Evolutionary conservation across 768 basidiomycete genomes (phyloP), one percentile per base, ranked within the genome.

Genomic region (Hebeloma cylindrosporum): DNA sequence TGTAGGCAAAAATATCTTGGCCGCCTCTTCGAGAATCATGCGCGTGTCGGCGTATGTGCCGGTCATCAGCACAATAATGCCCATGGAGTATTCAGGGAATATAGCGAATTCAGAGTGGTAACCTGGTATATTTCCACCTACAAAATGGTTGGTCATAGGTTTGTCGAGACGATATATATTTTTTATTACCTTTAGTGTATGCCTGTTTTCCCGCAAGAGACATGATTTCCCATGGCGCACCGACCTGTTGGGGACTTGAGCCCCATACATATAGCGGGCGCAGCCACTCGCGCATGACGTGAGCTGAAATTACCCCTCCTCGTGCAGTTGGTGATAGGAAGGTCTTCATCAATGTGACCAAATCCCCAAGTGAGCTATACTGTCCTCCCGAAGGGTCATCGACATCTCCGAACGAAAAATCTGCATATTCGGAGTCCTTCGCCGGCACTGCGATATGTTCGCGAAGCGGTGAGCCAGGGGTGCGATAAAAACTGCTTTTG

Each of bases 381-480:
- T 81, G 78, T 2, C 77, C 78, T 2, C 71, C 78, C 2, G 72
- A 54, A 2, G 77, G 64, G 45, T 77, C 74, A 48, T 56, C 57
- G 0, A 65, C 55, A 37, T 72, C 71, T 13, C 57, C 45, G 45
- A 77, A 66, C 39, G 66, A 62, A 9, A 57, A 52, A 41, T 77
- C 74, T 67, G 70, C 69, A 50, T 63, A 65, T 16, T 54, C 50
- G 8, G 71, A 54, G 42, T 63, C 46, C 2, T 67, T 33, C 3
- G 66, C 62, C 4, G 74, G 60, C 3, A 78, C 65, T 3, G 73
- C 75, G 16, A 80, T 50, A 10, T 65, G 53, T 7, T 56, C 56
- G 0, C 59, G 53, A 27, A 65, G 53, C 7, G 50, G 27, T n/a
- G 62, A 57, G 11, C 62, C 58, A 0, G 75, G 73, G 3, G 64